Percentiles rank a stretch among this genome's conserved stretches.
These are phyloP conservation scores for Komagataella pseudopastoris DNA, from an alignment of 805 yeast species.

Conservation along the genomic window DNA sequence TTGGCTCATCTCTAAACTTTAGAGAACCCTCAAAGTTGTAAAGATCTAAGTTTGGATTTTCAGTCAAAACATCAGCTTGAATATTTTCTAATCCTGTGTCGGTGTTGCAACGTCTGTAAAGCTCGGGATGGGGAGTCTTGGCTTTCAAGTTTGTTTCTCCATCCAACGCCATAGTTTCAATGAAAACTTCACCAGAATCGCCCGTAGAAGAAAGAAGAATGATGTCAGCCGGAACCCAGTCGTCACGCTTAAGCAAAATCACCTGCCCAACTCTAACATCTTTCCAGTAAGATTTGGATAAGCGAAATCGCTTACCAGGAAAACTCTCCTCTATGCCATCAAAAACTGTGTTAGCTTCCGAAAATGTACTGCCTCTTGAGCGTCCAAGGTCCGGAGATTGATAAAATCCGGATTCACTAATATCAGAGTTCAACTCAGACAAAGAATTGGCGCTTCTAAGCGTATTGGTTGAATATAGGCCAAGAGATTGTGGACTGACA, in stretches of 20 bases:
- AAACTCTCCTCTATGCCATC: not conserved
- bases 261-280: conserved; percentile 81
- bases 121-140: conserved; percentile 49
- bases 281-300: conserved; percentile 43
- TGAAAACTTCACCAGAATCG: conserved; percentile 52
- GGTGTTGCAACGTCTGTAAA: conserved; percentile 35
- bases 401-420: not conserved
- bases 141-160: conserved; percentile 92
- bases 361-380: not conserved
- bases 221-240: conserved; percentile 91
- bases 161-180: conserved; percentile 95
- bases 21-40: conserved; percentile 84
- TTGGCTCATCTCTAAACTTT: conserved; percentile 14
- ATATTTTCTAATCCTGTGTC: conserved; percentile 27
- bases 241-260: conserved; percentile 59
- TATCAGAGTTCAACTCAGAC: not conserved
- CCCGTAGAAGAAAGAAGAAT: conserved; percentile 55
- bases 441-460: not conserved
- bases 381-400: not conserved
- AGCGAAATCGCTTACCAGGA: not conserved
- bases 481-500: conserved; percentile 12
- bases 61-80: conserved; percentile 47
- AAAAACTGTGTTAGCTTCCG: not conserved
- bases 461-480: not conserved
- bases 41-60: conserved; percentile 86